A percentile compares a stretch with the other conserved stretches of the same genome.
Conservation (phyloP, 768 basidiomycete species). For the Mycena vulgaris region DNA sequence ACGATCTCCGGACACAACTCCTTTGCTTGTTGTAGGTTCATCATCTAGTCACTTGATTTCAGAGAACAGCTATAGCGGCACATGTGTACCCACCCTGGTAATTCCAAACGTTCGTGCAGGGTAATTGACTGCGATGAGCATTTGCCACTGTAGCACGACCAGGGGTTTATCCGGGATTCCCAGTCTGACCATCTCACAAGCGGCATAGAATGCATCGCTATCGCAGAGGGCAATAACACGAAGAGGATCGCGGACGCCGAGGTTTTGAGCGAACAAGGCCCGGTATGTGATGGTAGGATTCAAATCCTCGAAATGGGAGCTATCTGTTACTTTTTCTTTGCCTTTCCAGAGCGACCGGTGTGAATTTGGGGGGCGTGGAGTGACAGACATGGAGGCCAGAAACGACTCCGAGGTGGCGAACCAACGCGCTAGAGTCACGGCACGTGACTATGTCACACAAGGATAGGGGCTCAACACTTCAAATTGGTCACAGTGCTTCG, state of each 20-base stretch:
- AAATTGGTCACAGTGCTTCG: no score
- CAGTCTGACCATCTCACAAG: constrained; percentile 90
- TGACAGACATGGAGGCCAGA: constrained; percentile 3
- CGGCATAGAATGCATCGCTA: constrained; percentile 88
- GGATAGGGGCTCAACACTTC: no score
- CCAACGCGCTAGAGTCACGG: no score
- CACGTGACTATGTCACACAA: no score
- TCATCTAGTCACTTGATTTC: constrained; percentile 60
- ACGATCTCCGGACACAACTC: constrained; percentile 88
- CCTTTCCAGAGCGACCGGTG: constrained; percentile 69
- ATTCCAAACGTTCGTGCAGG: constrained; percentile 94
- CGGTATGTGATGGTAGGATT: constrained; percentile 83
- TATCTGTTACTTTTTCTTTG: constrained; percentile 63
- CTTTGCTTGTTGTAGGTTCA: constrained; percentile 85
- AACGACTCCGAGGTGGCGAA: no score
- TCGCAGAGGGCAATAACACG: constrained; percentile 93
- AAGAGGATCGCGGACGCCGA: constrained; percentile 82
- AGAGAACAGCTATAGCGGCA: background rate
- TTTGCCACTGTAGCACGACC: constrained; percentile 91
- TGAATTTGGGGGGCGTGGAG: constrained; percentile 15
- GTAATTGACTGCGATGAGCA: constrained; percentile 95
- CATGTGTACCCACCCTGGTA: constrained; percentile 63
- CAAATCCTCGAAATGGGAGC: constrained; percentile 69
- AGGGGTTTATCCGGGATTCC: constrained; percentile 76
- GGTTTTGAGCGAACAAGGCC: constrained; percentile 77